These are phyloP conservation scores for Sclerotinia spermophila DNA, from an alignment of 2,329 filamentous ascomycete genomes.

Conservation along the genomic window DNA sequence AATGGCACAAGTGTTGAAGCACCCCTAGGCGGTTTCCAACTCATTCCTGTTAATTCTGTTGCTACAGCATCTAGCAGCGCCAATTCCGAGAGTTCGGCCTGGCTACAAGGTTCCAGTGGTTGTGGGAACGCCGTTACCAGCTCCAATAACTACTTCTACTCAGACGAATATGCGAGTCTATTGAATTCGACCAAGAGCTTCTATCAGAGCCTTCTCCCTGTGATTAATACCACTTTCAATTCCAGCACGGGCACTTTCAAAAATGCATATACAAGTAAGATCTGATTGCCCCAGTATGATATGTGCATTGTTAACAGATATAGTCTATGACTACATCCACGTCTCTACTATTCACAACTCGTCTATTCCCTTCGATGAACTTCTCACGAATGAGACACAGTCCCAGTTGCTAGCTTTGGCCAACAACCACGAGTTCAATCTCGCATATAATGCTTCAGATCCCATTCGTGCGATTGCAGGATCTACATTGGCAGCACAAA, in stretches of 20 bases:
- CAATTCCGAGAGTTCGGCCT: constrained; percentile 53
- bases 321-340: constrained; percentile 59
- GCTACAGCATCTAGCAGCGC: constrained; percentile 49
- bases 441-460: constrained; percentile 77
- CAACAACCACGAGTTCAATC: constrained; percentile 74
- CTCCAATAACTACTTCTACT: constrained; percentile 53
- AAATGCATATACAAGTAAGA: constrained; percentile 59
- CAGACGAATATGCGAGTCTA: constrained; percentile 44
- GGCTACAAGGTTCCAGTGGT: constrained; percentile 56
- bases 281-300: neutral
- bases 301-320: constrained; percentile 1
- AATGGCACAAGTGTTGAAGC: constrained; percentile 65
- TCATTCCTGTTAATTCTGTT: constrained; percentile 69
- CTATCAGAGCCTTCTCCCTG: constrained; percentile 51
- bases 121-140: constrained; percentile 54
- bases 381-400: constrained; percentile 58
- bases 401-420: constrained; percentile 68
- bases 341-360: constrained; percentile 58
- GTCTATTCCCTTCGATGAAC: constrained; percentile 53
- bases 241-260: constrained; percentile 49
- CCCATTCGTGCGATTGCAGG: constrained; percentile 56
- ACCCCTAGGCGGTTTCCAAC: constrained; percentile 77
- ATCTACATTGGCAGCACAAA: constrained; percentile 53
- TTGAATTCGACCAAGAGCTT: constrained; percentile 56
- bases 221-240: constrained; percentile 52